Percentiles rank a stretch among this genome's conserved stretches.
Conservation (phyloP, 371 early-diverging fungal species). For the Synchytrium microbalum region DNA sequence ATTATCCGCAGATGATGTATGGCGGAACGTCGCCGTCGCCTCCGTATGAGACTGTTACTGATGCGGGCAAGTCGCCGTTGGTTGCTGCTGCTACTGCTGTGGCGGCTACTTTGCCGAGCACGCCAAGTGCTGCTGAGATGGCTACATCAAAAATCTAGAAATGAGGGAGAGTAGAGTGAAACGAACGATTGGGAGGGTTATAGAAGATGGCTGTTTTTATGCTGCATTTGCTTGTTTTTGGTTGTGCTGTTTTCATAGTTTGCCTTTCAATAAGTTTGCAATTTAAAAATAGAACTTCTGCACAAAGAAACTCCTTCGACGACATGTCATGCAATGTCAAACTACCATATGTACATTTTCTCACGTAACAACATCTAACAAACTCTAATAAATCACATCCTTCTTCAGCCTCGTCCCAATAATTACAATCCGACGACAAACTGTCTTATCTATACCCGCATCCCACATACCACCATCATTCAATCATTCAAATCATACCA, state of each 20-base stretch:
- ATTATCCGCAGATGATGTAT: slow-evolving; percentile 7
- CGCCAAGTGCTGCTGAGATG: neutral
- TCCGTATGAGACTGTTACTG: slow-evolving; percentile 11
- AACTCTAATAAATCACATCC: too few relatives aligned
- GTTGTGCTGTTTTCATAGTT: too few relatives aligned
- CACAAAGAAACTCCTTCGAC: too few relatives aligned
- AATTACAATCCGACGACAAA: slow-evolving; percentile 59
- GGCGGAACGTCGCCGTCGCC: slow-evolving; percentile 9
- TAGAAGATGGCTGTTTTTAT: too few relatives aligned
- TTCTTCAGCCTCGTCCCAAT: slow-evolving; percentile 42
- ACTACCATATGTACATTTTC: too few relatives aligned
- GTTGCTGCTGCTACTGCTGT: neutral
- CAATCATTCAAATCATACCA: slow-evolving; percentile 78
- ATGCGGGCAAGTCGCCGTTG: neutral
- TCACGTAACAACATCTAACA: too few relatives aligned
- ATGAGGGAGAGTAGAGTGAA: slow-evolving; percentile 6
- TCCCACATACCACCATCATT: slow-evolving; percentile 29
- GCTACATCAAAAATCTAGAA: slow-evolving; percentile 2
- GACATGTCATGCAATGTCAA: too few relatives aligned
- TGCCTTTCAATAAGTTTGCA: too few relatives aligned
- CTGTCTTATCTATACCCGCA: slow-evolving; percentile 16
- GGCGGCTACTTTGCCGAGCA: neutral
- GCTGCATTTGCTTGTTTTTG: too few relatives aligned
- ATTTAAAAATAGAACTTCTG: too few relatives aligned
- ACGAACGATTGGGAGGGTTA: too few relatives aligned